Conservation (phyloP, 2,329 filamentous ascomycete species). For the Clarireedia hainanense region DNA sequence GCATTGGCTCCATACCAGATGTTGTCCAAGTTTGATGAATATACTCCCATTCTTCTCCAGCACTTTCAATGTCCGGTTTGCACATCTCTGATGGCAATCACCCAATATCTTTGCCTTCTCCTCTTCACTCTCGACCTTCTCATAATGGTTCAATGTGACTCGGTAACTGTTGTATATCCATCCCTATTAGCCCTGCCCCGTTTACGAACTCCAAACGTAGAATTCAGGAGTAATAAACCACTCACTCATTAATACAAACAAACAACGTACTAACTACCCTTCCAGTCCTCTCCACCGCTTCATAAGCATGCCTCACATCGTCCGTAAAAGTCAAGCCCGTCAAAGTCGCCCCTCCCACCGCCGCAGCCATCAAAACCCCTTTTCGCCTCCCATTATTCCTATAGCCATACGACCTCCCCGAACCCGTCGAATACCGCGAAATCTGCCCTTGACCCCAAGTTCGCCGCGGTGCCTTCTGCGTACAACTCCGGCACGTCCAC, state of each 20-base stretch:
- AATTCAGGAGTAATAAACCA: conserved; percentile 14
- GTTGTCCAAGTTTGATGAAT: conserved; percentile 96
- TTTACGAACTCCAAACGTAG: background rate
- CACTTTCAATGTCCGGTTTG: conserved; percentile 74
- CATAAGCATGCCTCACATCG: conserved; percentile 69
- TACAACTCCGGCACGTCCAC: conserved; percentile 26
- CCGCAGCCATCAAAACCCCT: conserved; percentile 14
- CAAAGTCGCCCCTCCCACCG: conserved; percentile 21
- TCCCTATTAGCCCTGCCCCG: background rate
- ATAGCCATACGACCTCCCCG: conserved; percentile 8
- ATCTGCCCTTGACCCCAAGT: background rate
- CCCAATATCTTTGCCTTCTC: conserved; percentile 63
- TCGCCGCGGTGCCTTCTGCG: background rate
- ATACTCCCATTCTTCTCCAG: conserved; percentile 96
- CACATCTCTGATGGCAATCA: conserved; percentile 87
- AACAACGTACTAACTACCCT: conserved; percentile 68
- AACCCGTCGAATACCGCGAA: conserved; percentile 2
- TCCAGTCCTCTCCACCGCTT: conserved; percentile 67
- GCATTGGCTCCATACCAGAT: conserved; percentile 49
- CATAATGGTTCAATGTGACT: conserved; percentile 65
- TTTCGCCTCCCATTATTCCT: background rate
- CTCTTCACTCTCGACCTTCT: conserved; percentile 52
- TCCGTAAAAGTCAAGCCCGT: conserved; percentile 46
- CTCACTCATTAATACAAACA: conserved; percentile 83
- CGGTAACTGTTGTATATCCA: conserved; percentile 59